Conservation (phyloP, 2,329 filamentous ascomycete species). For the Diaporthe vexans region DNA sequence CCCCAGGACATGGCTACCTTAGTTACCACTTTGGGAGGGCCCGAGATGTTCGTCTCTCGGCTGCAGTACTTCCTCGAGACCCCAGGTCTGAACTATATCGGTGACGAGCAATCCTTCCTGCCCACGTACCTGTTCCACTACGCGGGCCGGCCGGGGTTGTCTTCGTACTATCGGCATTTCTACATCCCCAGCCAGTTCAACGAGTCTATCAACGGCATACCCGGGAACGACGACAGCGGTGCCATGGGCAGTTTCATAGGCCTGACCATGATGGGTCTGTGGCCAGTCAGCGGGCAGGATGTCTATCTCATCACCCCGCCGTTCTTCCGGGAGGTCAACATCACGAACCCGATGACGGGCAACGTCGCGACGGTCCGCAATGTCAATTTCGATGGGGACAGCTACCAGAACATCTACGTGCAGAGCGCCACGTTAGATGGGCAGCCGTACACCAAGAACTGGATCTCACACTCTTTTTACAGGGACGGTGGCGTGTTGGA, state of each 20-base stretch:
- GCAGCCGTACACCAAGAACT: conserved; percentile 67
- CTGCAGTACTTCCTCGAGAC: conserved; percentile 68
- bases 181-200: conserved; percentile 75
- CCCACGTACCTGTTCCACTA: conserved; percentile 75
- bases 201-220: conserved; percentile 66
- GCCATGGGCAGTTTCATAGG: conserved; percentile 74
- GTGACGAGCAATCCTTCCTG: conserved; percentile 69
- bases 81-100: conserved; percentile 55
- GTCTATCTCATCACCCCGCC: conserved; percentile 75
- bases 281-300: conserved; percentile 72
- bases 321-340: conserved; percentile 69
- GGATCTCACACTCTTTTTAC: conserved; percentile 74
- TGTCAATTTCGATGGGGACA: conserved; percentile 66
- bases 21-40: conserved; percentile 67
- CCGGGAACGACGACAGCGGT: conserved; percentile 75
- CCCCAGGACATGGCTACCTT: conserved; percentile 59
- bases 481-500: conserved; percentile 69
- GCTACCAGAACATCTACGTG: conserved; percentile 69
- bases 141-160: conserved; percentile 67
- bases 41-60: conserved; percentile 63
- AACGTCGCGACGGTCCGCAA: conserved; percentile 69
- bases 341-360: conserved; percentile 66
- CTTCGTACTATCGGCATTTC: conserved; percentile 63
- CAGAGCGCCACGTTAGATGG: conserved; percentile 71
- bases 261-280: conserved; percentile 73